Evolutionary conservation across 2,329 filamentous ascomycete genomes (phyloP), one percentile per base, ranked within the genome.

Genomic region (Calonectria leucothoes): DNA sequence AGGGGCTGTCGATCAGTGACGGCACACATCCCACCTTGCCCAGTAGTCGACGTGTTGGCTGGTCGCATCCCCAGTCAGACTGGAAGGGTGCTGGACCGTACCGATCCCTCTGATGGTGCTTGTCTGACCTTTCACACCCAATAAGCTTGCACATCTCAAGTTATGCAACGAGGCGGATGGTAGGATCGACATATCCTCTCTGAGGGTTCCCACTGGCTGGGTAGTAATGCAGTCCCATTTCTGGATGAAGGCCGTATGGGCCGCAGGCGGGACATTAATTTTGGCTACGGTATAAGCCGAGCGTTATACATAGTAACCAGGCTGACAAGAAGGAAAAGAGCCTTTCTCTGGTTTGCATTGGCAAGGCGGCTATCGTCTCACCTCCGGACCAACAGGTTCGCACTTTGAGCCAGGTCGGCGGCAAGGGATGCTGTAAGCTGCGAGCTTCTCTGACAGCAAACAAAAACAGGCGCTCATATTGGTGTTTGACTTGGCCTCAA

Each of bases 1-100:
- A 71, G 67, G 72, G 67, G 72, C 65, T 75, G 80, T 75, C 76
- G 79, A 82, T 82, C 79, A 72, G 72, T 70, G 52, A 76, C 75
- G 74, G 74, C 73, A 72, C 71, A 70, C 72, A 69, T 55, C 66
- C 72, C 72, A 55, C 67, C 74, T 68, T 68, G 39, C 63, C 70
- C 74, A 79, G 76, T 78, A 48, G 64, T 70, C 68, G 66, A 57
- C 74, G 77, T 77, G 72, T 75, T 48, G 25, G 39, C 29, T 73
- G 74, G 77, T 52, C 69, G 42, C 71, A 66, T 57, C 37, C 78
- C 66, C 37, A 61, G 66, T 37, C 66, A 61, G 71, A 72, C 74
- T 78, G 74, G 67, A 49, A 31, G 49, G 37, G 67, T 63, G 61
- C 73, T 79, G 73, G 64, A 73, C 74, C 74, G 69, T 77, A 75